Evolutionary conservation across 2,329 filamentous ascomycete genomes (phyloP), one percentile per base, ranked within the genome.

Genomic region (Paecilomyces sp.): DNA sequence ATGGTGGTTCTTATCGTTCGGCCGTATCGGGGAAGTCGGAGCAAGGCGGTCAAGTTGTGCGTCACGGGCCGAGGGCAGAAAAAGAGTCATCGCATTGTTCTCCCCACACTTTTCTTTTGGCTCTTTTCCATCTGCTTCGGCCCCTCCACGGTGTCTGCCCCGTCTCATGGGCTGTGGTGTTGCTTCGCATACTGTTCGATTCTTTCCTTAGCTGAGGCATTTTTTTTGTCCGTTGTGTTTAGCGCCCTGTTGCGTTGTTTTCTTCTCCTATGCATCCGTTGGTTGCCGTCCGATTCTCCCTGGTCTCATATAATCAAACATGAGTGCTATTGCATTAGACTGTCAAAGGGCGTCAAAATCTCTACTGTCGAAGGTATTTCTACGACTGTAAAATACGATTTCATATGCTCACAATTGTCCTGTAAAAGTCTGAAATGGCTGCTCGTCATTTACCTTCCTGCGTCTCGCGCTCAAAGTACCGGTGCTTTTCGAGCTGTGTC

Each of bases 261-360:
- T 8, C 41, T 18, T 53, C 55, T 61, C 56, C 51, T 61, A 63
- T 65, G 63, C 58, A 65, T 64, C 55, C 57, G 33, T 63, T 54
- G 30, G 58, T 61, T 22, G 60, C 18, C 58, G 41, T 33, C 57
- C 56, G 50, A 28, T 53, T 55, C 52, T 58, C 59, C 8, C 31
- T 54, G 36, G 47, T 63, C 53, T 57, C 59, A 54, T 61, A 66
- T 60, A 64, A 67, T 66, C 66, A 68, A 72, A 61, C 66, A 77
- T 77, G 74, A 73, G 66, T 68, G 68, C 68, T 55, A 70, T 68
- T 64, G 65, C 70, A 57, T 60, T 74, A 53, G 68, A 59, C 60
- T 70, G 66, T 67, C 68, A 70, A 58, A 67, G 69, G 61, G 68
- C 69, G 55, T 65, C 68, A 52, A 67, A 68, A 63, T 65, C 66